Base-by-base conservation (phyloP, 1,284 basidiomycete species). In the Athelia sp. region DNA sequence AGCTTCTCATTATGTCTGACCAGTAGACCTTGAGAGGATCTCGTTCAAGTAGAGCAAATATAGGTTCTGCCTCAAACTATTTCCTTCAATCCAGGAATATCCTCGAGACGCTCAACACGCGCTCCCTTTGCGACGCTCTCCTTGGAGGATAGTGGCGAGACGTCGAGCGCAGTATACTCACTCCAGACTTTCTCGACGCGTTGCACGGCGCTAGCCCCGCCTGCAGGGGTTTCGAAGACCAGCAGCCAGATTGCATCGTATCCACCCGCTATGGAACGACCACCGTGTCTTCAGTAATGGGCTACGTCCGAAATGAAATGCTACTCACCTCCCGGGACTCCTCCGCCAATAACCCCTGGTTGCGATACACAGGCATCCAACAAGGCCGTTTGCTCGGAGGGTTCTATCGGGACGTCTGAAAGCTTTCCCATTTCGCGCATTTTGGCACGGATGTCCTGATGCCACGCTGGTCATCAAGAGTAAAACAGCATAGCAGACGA, bases 181-280 rank as follows among this genome's bases (percentile, higher is more conserved):
- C 70, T 69, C 94, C 94, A 95, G 3, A 90, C 71, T 42, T 72
- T 66, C 64, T 94, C 87, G 18, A 97, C 78, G 6, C 73, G 71
- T 35, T 72, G 65, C 15, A 73, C 74, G 3, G 56, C 21, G 56
- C 66, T 60, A 52, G 71, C 64, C 49, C 71, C 68, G 40, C 15
- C 36, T 21, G n/a, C 15, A 50, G 70, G 61, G 4, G 86, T 82
- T 49, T 91, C 86, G 56, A 87, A 78, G 4, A 92, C 79, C 14
- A 99, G 79, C 8, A 99, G 72, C 88, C 93, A 99, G 49, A 99
- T 81, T 1, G 97, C 97, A 63, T 99, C 97, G 65, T 91, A 99
- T 1, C 97, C 97, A 3, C 97, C 97, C 23, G 97, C 93, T 93
- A 58, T 49, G 49, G 34, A 50, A 31, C 43, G 18, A 46, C 45